A percentile compares a stretch with the other conserved stretches of the same genome.
These are phyloP conservation scores for Paecilomyces sp. DNA, from an alignment of 2,329 filamentous ascomycete species.

Conservation along the genomic window DNA sequence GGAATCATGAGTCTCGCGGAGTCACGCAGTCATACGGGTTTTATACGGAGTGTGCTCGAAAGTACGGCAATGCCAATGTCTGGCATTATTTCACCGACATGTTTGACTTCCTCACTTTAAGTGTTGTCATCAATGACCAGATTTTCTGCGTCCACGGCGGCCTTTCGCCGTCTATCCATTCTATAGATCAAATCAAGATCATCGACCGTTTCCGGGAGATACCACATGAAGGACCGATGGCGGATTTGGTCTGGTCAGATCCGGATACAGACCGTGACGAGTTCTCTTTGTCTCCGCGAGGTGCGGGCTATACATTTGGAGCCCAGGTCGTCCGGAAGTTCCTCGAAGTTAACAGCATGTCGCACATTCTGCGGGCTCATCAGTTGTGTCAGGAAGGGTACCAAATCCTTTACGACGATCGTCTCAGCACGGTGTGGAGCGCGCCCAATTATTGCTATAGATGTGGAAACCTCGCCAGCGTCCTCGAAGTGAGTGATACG, in stretches of 20 bases:
- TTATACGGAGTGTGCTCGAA: slow-evolving; percentile 95
- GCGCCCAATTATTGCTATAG: slow-evolving; percentile 94
- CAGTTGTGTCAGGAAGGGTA: slow-evolving; percentile 98
- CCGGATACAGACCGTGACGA: slow-evolving; percentile 96
- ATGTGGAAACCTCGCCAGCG: slow-evolving; percentile 95
- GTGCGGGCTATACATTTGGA: slow-evolving; percentile 95
- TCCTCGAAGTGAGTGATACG: slow-evolving; percentile 88
- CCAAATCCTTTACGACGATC: slow-evolving; percentile 92
- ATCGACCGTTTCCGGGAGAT: slow-evolving; percentile 99
- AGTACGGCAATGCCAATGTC: slow-evolving; percentile 97
- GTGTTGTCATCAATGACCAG: slow-evolving; percentile 96
- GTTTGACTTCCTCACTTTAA: slow-evolving; percentile 97
- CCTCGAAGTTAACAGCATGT: slow-evolving; percentile 94
- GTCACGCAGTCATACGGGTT: slow-evolving; percentile 99
- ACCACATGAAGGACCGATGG: slow-evolving; percentile 97
- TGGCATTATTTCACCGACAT: slow-evolving; percentile 99
- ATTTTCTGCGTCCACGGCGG: slow-evolving; percentile 99
- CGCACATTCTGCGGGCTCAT: slow-evolving; percentile 93
- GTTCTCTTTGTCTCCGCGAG: slow-evolving; percentile 86
- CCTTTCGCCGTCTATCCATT: slow-evolving; percentile 85
- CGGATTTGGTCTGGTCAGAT: slow-evolving; percentile 98
- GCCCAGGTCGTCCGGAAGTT: slow-evolving; percentile 98
- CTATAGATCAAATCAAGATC: slow-evolving; percentile 98
- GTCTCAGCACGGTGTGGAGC: slow-evolving; percentile 94
- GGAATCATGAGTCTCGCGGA: slow-evolving; percentile 95